These are phyloP conservation scores for Aspergillus haitiensis DNA, from an alignment of 495 filamentous ascomycete species.

Conservation along the genomic window DNA sequence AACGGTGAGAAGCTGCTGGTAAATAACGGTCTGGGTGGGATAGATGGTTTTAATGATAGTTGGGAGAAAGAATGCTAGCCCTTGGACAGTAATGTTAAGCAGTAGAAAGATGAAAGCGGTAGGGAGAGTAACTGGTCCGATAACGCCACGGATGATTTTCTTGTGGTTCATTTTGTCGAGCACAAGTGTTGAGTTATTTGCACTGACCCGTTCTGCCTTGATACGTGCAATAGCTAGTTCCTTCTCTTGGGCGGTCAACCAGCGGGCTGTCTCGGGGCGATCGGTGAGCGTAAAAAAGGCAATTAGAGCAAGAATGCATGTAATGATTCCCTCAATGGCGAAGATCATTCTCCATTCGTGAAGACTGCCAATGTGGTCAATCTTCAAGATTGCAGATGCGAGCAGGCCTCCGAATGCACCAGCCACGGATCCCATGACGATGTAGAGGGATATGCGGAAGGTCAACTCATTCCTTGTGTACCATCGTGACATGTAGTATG, in stretches of 20 bases:
- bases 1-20: constrained; percentile 65
- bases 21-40: constrained; percentile 52
- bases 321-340: constrained; percentile 73
- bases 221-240: constrained; percentile 60
- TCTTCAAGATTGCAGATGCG: constrained; percentile 56
- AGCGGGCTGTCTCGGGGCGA: constrained; percentile 61
- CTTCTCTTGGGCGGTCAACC: constrained; percentile 65
- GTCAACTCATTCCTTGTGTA: constrained; percentile 66
- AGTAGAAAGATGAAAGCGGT: constrained; percentile 53
- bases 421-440: constrained; percentile 63
- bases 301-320: constrained; percentile 56
- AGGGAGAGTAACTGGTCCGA: constrained; percentile 48
- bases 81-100: constrained; percentile 57
- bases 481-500: constrained; percentile 71
- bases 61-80: constrained; percentile 66
- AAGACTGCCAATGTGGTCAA: constrained; percentile 45
- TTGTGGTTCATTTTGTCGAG: constrained; percentile 48
- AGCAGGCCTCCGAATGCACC: constrained; percentile 71
- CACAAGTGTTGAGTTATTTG: constrained; percentile 51
- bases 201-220: constrained; percentile 62
- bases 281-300: constrained; percentile 66
- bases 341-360: constrained; percentile 72
- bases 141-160: constrained; percentile 52
- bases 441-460: constrained; percentile 55
- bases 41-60: constrained; percentile 69